phyloP scores from a whole-genome alignment of 768 basidiomycete genomes.

The Hydnomerulius pinastri region DNA sequence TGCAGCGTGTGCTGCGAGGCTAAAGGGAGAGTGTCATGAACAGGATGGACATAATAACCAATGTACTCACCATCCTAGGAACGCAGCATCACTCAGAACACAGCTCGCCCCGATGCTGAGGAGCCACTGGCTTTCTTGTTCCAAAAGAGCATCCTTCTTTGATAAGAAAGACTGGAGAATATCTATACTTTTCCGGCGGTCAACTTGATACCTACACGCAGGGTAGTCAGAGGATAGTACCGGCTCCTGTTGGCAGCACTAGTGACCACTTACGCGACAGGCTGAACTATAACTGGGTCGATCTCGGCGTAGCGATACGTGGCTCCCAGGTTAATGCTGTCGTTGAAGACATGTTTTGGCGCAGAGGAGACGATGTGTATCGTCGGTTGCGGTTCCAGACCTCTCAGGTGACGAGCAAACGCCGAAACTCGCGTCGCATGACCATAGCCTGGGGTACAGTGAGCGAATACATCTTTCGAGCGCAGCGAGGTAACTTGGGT shows the following conservation, averaged over 20 bases:
- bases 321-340: conserved; percentile 63
- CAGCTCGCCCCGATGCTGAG: conserved; percentile 49
- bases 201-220: conserved; percentile 70
- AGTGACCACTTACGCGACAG: conserved; percentile 62
- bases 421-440: conserved; percentile 84
- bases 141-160: conserved; percentile 54
- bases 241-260: not conserved
- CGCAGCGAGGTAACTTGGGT: not conserved
- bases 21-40: conserved; percentile 21
- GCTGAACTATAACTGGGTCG: conserved; percentile 81
- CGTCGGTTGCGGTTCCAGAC: conserved; percentile 43
- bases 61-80: conserved; percentile 68
- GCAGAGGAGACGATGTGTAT: conserved; percentile 76
- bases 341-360: conserved; percentile 67
- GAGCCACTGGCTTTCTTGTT: conserved; percentile 62
- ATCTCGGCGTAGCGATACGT: conserved; percentile 70
- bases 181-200: conserved; percentile 67
- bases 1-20: conserved; percentile 64
- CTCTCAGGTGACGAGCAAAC: conserved; percentile 60
- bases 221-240: conserved; percentile 6
- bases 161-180: conserved; percentile 60
- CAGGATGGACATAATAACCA: not conserved
- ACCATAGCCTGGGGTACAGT: conserved; percentile 57
- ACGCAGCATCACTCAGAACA: conserved; percentile 77
- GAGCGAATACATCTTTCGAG: not conserved